These are phyloP conservation scores for Nemania sp. DNA, from an alignment of 2,329 filamentous ascomycete species.

Conservation along the genomic window DNA sequence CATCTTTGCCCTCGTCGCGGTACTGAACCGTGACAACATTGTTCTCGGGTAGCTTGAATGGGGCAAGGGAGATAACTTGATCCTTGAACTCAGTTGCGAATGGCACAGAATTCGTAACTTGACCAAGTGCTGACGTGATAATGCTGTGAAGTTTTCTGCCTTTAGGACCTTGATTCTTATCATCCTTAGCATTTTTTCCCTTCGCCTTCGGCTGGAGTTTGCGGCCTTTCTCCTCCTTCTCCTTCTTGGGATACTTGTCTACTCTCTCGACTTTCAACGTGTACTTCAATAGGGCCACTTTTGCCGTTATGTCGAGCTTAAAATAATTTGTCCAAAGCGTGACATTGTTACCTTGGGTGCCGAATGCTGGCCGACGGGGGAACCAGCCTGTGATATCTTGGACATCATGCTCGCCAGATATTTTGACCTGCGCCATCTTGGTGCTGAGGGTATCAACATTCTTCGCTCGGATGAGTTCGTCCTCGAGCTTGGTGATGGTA, in stretches of 20 bases:
- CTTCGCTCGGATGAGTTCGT: conserved; percentile 45
- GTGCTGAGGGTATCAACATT: conserved; percentile 40
- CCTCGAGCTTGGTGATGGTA: conserved; percentile 45
- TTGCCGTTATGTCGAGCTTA: conserved; percentile 45
- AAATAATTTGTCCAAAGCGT: conserved; percentile 62
- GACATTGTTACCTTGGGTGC: conserved; percentile 48
- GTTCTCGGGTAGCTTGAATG: conserved; percentile 44
- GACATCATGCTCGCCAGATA: conserved; percentile 28
- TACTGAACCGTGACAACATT: conserved; percentile 45
- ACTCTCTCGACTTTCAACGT: conserved; percentile 44
- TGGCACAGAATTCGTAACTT: conserved; percentile 42
- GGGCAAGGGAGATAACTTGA: conserved; percentile 48
- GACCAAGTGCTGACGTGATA: conserved; percentile 45
- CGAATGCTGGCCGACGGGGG: conserved; percentile 56
- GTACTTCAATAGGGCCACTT: conserved; percentile 50
- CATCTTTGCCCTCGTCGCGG: conserved; percentile 41
- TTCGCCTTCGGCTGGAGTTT: conserved; percentile 12
- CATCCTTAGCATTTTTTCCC: conserved; percentile 18
- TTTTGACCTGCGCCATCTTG: conserved; percentile 45
- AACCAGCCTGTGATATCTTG: conserved; percentile 37
- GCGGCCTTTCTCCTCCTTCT: conserved; percentile 18
- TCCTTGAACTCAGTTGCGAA: conserved; percentile 57
- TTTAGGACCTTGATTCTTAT: conserved; percentile 43
- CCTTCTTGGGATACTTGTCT: background rate
- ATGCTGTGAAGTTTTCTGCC: conserved; percentile 51